A percentile compares a stretch with the other conserved stretches of the same genome.
phyloP scores from a whole-genome alignment of 805 yeast genomes.

The Metschnikowia borealis region DNA sequence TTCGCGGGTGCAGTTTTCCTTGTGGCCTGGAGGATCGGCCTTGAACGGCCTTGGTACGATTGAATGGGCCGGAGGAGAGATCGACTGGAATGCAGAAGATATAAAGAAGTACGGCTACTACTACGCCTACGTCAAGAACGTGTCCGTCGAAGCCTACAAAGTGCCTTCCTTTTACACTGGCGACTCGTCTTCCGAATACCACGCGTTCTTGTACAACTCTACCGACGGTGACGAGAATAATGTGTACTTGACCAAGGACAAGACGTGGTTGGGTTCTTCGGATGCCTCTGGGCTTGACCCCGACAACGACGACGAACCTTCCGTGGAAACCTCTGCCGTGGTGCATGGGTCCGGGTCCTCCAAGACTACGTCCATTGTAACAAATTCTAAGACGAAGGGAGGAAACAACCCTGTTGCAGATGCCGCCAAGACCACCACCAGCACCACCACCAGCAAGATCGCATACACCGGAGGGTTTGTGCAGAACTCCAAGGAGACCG shows the following conservation, averaged over 20 bases:
- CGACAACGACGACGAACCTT: slow-evolving; percentile 26
- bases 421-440: slow-evolving; percentile 11
- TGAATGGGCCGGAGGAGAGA: slow-evolving; percentile 85
- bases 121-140: slow-evolving; percentile 58
- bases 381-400: slow-evolving; percentile 13
- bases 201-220: slow-evolving; percentile 43
- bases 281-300: slow-evolving; percentile 68
- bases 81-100: slow-evolving; percentile 79
- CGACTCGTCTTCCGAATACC: slow-evolving; percentile 48
- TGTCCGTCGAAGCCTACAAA: slow-evolving; percentile 66
- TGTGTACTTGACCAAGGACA: slow-evolving; percentile 59
- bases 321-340: slow-evolving; percentile 12
- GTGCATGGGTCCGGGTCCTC: slow-evolving; percentile 19
- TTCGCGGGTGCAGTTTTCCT: slow-evolving; percentile 62
- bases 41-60: slow-evolving; percentile 57
- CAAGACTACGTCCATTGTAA: slow-evolving; percentile 14
- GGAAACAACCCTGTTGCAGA: slow-evolving; percentile 10
- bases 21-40: slow-evolving; percentile 74
- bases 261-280: slow-evolving; percentile 54
- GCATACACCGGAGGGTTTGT: slow-evolving; percentile 36
- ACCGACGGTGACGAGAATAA: slow-evolving; percentile 34
- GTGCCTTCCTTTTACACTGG: slow-evolving; percentile 54
- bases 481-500: slow-evolving; percentile 21
- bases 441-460: slow-evolving; percentile 6
- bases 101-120: slow-evolving; percentile 75